Evolutionary conservation across 169 alveolate genomes (phyloP), one percentile per base, ranked within the genome.

Genomic region (Plasmodium billcollinsi): DNA sequence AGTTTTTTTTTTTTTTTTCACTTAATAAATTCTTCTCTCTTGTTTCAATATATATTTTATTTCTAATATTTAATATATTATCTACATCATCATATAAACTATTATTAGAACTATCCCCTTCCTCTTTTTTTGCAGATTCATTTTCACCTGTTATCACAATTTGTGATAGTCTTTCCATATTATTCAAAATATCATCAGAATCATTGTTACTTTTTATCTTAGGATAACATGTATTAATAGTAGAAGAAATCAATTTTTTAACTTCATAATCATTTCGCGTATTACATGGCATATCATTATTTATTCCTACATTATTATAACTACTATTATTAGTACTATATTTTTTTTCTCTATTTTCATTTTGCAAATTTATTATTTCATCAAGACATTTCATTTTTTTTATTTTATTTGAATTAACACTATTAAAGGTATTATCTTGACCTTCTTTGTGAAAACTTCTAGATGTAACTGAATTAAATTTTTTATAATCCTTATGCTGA

Each of bases 41-140:
- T 83, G 45, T 70, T 58, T 83, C 83, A 65, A 33, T 70, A 33
- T 69, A 58, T 6, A 54, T 54, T 83, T 83, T 83, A 69, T 83
- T 83, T 73, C 86, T 72, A 33, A 58, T 76, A 39, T 83, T 73
- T 52, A 83, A 39, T 18, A 83, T 83, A 73, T 83, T 58, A 7
- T 83, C 91, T 11, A 83, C 91, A 14, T 59, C 67, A 33, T 83
- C 91, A 56, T 83, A 83, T 49, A 83, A 66, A 7, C 91, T 59
- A 29, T 70, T 83, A 39, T 39, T 39, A 33, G 73, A 26, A 66
- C 39, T 70, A 18, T 71, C 83, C 20, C 45, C 73, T 26, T 56
- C 85, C 24, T 39, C 69, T n/a, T 56, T 49, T 9, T 24, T 58
- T 5, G 18, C 8, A 4, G 50, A 49, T 11, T 43, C 78, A 39